Conservation (phyloP, 2,329 filamentous ascomycete genomes). For the Trichoderma guizhouense region DNA sequence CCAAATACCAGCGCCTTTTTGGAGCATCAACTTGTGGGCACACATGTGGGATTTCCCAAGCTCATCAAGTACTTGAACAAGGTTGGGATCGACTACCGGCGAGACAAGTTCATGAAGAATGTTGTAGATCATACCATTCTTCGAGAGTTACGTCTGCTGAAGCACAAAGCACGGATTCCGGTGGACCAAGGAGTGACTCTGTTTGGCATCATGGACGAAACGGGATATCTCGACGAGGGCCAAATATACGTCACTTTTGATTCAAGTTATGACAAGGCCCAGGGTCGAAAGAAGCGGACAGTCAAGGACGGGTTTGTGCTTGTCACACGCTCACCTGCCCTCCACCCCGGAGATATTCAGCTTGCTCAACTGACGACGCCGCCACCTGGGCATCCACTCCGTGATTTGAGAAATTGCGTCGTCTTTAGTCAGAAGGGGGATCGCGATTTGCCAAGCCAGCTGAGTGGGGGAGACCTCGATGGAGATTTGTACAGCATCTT, state of each 20-base stretch:
- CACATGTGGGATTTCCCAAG: conserved; percentile 55
- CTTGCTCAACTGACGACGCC: conserved; percentile 61
- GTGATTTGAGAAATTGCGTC: conserved; percentile 66
- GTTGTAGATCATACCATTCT: conserved; percentile 68
- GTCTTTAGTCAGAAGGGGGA: conserved; percentile 69
- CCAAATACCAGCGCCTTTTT: conserved; percentile 66
- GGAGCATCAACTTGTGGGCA: conserved; percentile 57
- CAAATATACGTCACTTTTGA: conserved; percentile 66
- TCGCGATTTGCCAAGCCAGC: conserved; percentile 72
- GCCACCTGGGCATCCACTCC: conserved; percentile 56
- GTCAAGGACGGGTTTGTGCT: conserved; percentile 47
- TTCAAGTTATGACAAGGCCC: conserved; percentile 26
- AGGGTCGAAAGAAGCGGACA: conserved; percentile 27
- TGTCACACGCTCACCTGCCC: conserved; percentile 74
- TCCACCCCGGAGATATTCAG: conserved; percentile 81
- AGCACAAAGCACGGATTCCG: conserved; percentile 74
- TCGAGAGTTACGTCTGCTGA: conserved; percentile 68
- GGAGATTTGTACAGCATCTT: conserved; percentile 81
- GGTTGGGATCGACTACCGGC: conserved; percentile 61
- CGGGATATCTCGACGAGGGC: conserved; percentile 60
- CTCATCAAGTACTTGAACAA: conserved; percentile 59
- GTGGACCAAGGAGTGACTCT: conserved; percentile 69
- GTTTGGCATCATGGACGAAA: conserved; percentile 83
- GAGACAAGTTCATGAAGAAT: conserved; percentile 66
- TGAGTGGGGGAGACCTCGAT: conserved; percentile 80